Conservation (phyloP, 495 filamentous ascomycete genomes). For the Aspergillus bertholletiae region DNA sequence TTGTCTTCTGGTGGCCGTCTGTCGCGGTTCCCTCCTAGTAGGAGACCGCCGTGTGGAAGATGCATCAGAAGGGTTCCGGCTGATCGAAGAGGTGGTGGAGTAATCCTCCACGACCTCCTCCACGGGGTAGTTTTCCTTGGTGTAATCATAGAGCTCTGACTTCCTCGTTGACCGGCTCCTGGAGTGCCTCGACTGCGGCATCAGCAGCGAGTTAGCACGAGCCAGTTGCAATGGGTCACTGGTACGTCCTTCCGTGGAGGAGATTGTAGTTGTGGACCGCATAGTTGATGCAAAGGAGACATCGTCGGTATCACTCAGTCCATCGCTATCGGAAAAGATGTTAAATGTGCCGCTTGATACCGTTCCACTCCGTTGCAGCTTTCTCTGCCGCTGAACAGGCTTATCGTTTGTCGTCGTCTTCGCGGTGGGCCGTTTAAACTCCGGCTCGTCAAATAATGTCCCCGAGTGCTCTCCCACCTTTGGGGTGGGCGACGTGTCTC, state of each 20-base stretch:
- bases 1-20: slow-evolving; percentile 13
- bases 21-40: slow-evolving; percentile 15
- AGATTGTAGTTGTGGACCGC: slow-evolving; percentile 1
- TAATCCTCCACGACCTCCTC: slow-evolving; percentile 25
- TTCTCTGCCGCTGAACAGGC: slow-evolving; percentile 4
- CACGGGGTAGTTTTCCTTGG: slow-evolving; percentile 42
- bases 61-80: slow-evolving; percentile 20
- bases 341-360: slow-evolving; percentile 22
- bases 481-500: slow-evolving; percentile 2
- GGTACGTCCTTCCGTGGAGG: slow-evolving; percentile 21
- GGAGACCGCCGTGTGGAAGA: slow-evolving; percentile 19
- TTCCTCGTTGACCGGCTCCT: slow-evolving; percentile 23
- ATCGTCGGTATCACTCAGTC: slow-evolving; percentile 15
- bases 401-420: slow-evolving; percentile 1
- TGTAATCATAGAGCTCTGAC: slow-evolving; percentile 32
- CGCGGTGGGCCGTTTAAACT: neutral
- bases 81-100: slow-evolving; percentile 5
- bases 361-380: slow-evolving; percentile 13
- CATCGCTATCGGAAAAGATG: slow-evolving; percentile 32
- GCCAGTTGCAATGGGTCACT: slow-evolving; percentile 25
- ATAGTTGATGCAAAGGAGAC: slow-evolving; percentile 1
- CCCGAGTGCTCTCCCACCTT: neutral
- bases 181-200: slow-evolving; percentile 22
- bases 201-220: slow-evolving; percentile 35
- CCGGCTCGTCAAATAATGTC: neutral